These are phyloP conservation scores for Linderniella brevidens DNA, from an alignment of 257 asterid species.

Conservation along the genomic window DNA sequence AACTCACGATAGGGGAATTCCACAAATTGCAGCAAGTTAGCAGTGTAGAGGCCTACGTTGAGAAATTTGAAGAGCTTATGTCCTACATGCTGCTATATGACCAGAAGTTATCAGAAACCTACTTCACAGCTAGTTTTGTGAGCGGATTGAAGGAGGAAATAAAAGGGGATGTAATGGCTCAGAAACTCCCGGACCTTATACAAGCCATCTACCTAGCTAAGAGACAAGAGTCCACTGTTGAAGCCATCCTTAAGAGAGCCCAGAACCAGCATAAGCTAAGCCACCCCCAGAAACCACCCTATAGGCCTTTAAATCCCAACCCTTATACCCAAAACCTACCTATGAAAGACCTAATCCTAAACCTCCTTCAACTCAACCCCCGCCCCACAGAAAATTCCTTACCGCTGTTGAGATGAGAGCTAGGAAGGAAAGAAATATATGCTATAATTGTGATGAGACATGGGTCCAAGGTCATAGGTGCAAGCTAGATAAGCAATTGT, in stretches of 20 bases:
- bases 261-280: not conserved
- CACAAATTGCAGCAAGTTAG: no score
- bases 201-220: not conserved
- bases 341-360: not conserved
- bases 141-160: not conserved
- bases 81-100: not conserved
- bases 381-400: not conserved
- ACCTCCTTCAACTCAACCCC: not conserved
- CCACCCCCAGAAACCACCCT: not conserved
- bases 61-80: not conserved
- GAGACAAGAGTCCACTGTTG: not conserved
- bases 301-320: not conserved
- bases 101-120: not conserved
- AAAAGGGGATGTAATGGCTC: not conserved
- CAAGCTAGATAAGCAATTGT: not conserved
- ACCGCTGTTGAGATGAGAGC: not conserved
- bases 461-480: not conserved
- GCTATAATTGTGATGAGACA: constrained; percentile 1
- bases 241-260: not conserved
- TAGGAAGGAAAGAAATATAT: not conserved
- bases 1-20: no score
- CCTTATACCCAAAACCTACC: not conserved
- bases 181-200: not conserved
- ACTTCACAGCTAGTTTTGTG: no score
- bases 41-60: not conserved